phyloP scores from a whole-genome alignment of 2,329 filamentous ascomycete genomes.

The Stemphylium beticola region DNA sequence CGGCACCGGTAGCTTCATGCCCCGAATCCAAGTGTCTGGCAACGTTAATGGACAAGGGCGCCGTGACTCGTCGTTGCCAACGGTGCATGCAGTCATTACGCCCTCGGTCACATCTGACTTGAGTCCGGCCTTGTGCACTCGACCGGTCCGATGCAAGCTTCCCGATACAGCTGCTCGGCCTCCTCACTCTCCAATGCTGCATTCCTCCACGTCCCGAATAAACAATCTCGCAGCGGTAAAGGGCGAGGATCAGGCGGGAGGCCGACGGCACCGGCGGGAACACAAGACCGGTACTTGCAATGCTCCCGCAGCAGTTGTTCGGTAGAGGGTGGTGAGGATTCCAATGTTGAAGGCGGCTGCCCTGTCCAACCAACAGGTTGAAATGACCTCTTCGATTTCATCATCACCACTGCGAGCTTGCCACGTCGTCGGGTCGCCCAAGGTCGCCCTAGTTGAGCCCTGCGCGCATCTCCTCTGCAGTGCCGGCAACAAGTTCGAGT shows the following conservation, averaged over 20 bases:
- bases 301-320: neutral
- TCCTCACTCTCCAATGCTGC: constrained; percentile 3
- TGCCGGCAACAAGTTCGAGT: neutral
- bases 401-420: constrained; percentile 2
- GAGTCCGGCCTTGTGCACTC: neutral
- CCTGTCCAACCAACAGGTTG: neutral
- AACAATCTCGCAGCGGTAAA: neutral
- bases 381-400: neutral
- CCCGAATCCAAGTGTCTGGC: constrained; percentile 3
- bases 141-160: constrained; percentile 7
- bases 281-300: constrained; percentile 1
- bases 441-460: constrained; percentile 3
- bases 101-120: constrained; percentile 1
- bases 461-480: constrained; percentile 25
- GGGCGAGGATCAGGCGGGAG: constrained; percentile 4
- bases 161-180: constrained; percentile 5
- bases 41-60: neutral
- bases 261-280: constrained; percentile 5
- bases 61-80: constrained; percentile 9
- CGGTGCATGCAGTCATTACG: constrained; percentile 5
- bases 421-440: constrained; percentile 21
- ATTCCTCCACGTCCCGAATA: neutral
- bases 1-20: constrained; percentile 14
- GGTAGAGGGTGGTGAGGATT: neutral
- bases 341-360: neutral